Conservation (phyloP, 2,329 filamentous ascomycete genomes). For the Aureobasidium vineae region DNA sequence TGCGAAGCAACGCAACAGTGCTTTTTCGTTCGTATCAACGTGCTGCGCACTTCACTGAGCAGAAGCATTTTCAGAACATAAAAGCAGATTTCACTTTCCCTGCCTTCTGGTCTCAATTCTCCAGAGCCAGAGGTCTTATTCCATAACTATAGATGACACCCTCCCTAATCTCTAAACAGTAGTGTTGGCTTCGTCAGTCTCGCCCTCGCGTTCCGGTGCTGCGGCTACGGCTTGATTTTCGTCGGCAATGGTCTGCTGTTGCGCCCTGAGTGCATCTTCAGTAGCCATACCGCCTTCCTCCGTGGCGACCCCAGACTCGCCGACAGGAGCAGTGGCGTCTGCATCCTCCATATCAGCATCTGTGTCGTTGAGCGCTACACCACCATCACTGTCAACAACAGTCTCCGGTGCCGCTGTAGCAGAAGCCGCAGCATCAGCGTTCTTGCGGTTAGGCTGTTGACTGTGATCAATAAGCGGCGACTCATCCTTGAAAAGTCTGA, state of each 20-base stretch:
- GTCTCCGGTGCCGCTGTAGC: conserved; percentile 36
- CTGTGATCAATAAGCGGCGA: conserved; percentile 73
- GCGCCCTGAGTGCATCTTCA: conserved; percentile 42
- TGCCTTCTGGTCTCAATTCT: too few relatives aligned
- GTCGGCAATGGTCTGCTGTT: conserved; percentile 45
- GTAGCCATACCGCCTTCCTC: conserved; percentile 43
- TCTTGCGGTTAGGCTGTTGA: conserved; percentile 29
- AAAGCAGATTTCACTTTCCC: neutral
- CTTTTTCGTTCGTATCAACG: too few relatives aligned
- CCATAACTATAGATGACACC: too few relatives aligned
- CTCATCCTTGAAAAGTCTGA: conserved; percentile 87
- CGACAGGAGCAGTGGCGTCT: conserved; percentile 29
- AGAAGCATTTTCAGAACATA: neutral
- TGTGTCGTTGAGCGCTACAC: conserved; percentile 28
- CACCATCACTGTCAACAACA: conserved; percentile 30
- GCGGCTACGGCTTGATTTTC: conserved; percentile 41
- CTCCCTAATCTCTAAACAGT: conserved; percentile 47
- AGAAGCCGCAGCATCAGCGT: neutral
- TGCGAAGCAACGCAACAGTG: too few relatives aligned
- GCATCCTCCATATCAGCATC: conserved; percentile 39
- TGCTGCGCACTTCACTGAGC: too few relatives aligned
- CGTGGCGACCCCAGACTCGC: conserved; percentile 29
- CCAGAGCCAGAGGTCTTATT: too few relatives aligned
- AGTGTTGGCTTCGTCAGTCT: conserved; percentile 50
- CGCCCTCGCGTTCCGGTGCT: conserved; percentile 46